Evolutionary conservation across 2,329 filamentous ascomycete genomes (phyloP).

Genomic region (Alternaria alternata): DNA sequence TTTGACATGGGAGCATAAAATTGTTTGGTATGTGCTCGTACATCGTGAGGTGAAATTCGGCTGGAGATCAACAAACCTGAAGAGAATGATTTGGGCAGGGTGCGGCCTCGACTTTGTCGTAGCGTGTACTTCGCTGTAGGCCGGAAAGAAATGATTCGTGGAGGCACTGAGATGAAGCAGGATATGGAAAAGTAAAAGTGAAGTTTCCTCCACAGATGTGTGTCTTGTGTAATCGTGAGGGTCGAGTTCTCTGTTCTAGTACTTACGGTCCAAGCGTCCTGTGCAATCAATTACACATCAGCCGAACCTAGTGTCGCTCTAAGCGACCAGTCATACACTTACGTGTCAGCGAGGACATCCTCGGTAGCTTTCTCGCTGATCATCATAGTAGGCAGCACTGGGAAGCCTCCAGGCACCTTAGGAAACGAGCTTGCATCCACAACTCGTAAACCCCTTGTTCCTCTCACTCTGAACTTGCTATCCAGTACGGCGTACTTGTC

Average conservation of each 20-base stretch:
- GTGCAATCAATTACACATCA: neutral
- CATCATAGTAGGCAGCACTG: conserved; percentile 4
- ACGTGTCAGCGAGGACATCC: too few species aligned
- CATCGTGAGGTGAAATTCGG: neutral
- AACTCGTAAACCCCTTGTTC: conserved; percentile 47
- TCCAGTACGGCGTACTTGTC: neutral
- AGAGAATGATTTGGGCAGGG: too few species aligned
- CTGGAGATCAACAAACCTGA: neutral
- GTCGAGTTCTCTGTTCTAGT: neutral
- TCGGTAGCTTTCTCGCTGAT: conserved; percentile 1
- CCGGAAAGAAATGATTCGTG: neutral
- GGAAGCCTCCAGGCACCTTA: neutral
- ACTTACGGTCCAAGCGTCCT: neutral
- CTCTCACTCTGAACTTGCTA: neutral
- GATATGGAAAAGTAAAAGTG: neutral
- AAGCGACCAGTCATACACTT: too few species aligned
- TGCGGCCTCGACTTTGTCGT: neutral
- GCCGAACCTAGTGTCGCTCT: neutral
- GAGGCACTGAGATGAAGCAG: neutral
- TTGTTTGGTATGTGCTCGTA: neutral
- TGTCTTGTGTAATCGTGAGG: neutral
- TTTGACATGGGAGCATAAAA: neutral
- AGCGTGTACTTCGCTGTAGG: neutral
- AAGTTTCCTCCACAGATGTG: neutral
- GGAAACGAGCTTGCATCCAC: neutral